Evolutionary conservation across 495 filamentous ascomycete genomes (phyloP).

Genomic region (Xylaria longipes): DNA sequence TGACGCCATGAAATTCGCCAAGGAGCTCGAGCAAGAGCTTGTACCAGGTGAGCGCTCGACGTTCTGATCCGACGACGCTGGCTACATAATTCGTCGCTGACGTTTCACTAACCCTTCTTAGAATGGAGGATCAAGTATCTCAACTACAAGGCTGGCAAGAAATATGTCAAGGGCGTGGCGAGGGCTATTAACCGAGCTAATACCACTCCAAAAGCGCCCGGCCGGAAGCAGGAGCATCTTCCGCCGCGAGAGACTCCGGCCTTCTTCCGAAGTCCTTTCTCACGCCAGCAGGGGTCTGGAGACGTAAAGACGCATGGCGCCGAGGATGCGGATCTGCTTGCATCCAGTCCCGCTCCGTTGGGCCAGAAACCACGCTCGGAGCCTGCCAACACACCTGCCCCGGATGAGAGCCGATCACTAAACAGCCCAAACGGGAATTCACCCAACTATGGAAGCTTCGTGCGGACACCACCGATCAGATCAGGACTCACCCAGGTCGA

Average conservation of each 20-base stretch:
- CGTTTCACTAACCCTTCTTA: constrained; percentile 27
- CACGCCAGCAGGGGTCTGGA: constrained; percentile 31
- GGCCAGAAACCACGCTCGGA: constrained; percentile 13
- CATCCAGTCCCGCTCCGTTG: constrained; percentile 31
- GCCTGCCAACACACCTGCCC: constrained; percentile 39
- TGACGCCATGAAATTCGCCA: constrained; percentile 59
- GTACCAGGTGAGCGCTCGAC: constrained; percentile 65
- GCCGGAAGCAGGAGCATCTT: constrained; percentile 32
- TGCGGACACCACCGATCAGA: constrained; percentile 63
- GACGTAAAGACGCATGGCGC: constrained; percentile 8
- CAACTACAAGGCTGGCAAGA: constrained; percentile 92
- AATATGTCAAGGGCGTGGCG: constrained; percentile 82
- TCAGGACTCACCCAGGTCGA: constrained; percentile 46
- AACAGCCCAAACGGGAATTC: constrained; percentile 40
- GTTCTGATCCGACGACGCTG: neutral
- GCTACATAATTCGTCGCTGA: neutral
- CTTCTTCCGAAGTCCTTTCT: constrained; percentile 34
- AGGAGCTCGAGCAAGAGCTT: constrained; percentile 83
- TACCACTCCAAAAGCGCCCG: constrained; percentile 51
- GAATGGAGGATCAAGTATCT: constrained; percentile 94
- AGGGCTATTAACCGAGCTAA: constrained; percentile 71
- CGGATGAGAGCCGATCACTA: constrained; percentile 43
- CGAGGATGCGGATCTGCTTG: constrained; percentile 35
- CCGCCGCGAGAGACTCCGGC: constrained; percentile 29
- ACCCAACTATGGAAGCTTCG: constrained; percentile 76